A percentile compares a stretch with the other conserved stretches of the same genome.
These are phyloP conservation scores for Grosmannia penicillata DNA, from an alignment of 2,329 filamentous ascomycete species.

Conservation along the genomic window DNA sequence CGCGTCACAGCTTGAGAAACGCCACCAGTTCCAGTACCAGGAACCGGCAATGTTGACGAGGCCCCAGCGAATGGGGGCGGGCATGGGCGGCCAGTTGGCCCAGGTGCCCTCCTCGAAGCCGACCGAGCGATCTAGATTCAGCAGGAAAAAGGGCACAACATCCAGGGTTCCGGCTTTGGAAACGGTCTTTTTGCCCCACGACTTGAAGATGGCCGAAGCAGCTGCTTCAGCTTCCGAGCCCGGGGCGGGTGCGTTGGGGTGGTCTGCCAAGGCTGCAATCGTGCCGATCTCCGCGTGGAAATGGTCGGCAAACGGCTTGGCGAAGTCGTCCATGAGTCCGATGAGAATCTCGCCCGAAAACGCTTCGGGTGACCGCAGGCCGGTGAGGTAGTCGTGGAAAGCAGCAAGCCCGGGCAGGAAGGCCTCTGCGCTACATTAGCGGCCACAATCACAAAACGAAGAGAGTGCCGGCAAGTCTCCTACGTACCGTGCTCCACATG, in stretches of 20 bases:
- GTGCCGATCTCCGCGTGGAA: slow-evolving; percentile 40
- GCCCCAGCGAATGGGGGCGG: slow-evolving; percentile 42
- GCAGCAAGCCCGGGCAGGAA: slow-evolving; percentile 36
- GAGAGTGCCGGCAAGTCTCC: not conserved
- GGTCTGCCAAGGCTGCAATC: slow-evolving; percentile 32
- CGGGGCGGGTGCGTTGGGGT: slow-evolving; percentile 33
- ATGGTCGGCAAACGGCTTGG: slow-evolving; percentile 33
- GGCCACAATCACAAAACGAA: not conserved
- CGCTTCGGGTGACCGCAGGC: slow-evolving; percentile 23
- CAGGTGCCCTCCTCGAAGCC: slow-evolving; percentile 39
- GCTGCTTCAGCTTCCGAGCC: slow-evolving; percentile 31
- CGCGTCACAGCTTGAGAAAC: slow-evolving; percentile 47
- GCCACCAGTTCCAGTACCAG: slow-evolving; percentile 44
- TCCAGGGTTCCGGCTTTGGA: slow-evolving; percentile 43
- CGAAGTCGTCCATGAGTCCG: slow-evolving; percentile 35
- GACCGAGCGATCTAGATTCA: slow-evolving; percentile 44
- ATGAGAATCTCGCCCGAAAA: slow-evolving; percentile 30
- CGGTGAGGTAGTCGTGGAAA: slow-evolving; percentile 36
- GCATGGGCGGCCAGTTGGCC: slow-evolving; percentile 51
- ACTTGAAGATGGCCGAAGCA: slow-evolving; percentile 36
- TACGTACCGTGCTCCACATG: slow-evolving; percentile 38
- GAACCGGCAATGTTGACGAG: slow-evolving; percentile 43
- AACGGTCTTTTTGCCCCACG: slow-evolving; percentile 49
- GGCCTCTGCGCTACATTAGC: slow-evolving; percentile 17
- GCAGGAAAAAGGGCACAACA: slow-evolving; percentile 48